Base-by-base conservation (phyloP, 805 yeast genomes). In the Saccharomycopsis vini region DNA sequence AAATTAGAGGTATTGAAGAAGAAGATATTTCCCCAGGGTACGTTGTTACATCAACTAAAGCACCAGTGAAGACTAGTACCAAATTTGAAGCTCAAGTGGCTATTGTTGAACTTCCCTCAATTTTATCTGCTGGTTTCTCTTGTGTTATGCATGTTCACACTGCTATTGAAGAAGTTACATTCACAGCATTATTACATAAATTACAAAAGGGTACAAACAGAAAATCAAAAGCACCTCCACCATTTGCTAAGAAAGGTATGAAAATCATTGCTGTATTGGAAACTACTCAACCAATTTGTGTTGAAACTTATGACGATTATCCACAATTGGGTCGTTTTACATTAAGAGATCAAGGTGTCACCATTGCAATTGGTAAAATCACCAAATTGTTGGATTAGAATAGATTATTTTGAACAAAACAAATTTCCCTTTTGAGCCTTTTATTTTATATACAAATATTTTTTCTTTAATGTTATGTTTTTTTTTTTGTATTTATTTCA, bases 121-220 rank as follows among this genome's bases (percentile, higher is more conserved):
- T 92, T 59, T 71, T 92, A 59, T 85, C 98, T 3, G 79, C 94
- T 41, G 99, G 99, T 45, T 92, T 79, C 71, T 79, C 96, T 12
- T 92, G 97, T 75, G 97, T 92, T 44, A 90, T 92, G 96, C 98
- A 92, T 61, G 82, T 92, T 56, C 98, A 92, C 70, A 87, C 97
- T 40, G 97, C 97, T 44, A 88, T 90, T 55, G 97, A 92, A 68
- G 99, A 92, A 66, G 95, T 92, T 42, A 73, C 73, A 21, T 77
- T 92, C 60, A 72, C 80, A 42, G 79, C 79, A 57, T 73, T 92
- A 62, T 72, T 88, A 60, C 97, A 92, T 69, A 88, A 90, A 68
- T 72, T 92, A 57, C 95, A 92, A 65, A 90, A 85, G 71, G 97
- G 96, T 51, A 88, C 97, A 46, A 90, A 90, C 75, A 82, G 96